Evolutionary conservation across 805 yeast genomes (phyloP).

Genomic region (Schizosaccharomyces lindneri): DNA sequence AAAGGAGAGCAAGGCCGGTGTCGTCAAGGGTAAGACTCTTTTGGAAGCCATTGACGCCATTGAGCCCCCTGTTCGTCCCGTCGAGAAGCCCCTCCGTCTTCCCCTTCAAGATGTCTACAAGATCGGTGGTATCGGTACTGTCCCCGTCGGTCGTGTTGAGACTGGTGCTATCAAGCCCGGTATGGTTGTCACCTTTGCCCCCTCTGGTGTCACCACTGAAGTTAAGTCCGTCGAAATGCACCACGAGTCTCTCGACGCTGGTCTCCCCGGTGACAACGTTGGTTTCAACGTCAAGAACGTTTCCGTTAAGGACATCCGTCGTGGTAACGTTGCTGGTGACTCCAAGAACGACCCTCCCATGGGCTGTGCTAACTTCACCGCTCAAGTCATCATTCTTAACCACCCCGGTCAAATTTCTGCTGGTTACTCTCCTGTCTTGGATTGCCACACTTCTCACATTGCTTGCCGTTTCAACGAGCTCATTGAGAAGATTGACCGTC

Average conservation of each 20-base stretch:
- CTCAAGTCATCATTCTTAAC: slow-evolving; percentile 70
- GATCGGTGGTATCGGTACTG: slow-evolving; percentile 81
- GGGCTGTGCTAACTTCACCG: slow-evolving; percentile 57
- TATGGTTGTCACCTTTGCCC: slow-evolving; percentile 73
- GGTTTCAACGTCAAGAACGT: slow-evolving; percentile 82
- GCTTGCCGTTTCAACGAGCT: slow-evolving; percentile 70
- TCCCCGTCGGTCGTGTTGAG: slow-evolving; percentile 85
- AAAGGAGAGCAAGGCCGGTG: slow-evolving; percentile 52
- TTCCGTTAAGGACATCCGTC: slow-evolving; percentile 68
- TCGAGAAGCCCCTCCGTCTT: slow-evolving; percentile 69
- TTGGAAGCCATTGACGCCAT: slow-evolving; percentile 66
- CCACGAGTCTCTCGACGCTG: slow-evolving; percentile 56
- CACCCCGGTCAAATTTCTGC: slow-evolving; percentile 81
- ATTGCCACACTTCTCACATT: slow-evolving; percentile 84
- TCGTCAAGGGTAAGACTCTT: slow-evolving; percentile 52
- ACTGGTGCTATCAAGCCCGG: slow-evolving; percentile 82
- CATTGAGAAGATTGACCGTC: slow-evolving; percentile 67
- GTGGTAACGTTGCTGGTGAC: slow-evolving; percentile 86
- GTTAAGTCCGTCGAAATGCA: slow-evolving; percentile 79
- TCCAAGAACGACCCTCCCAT: slow-evolving; percentile 71
- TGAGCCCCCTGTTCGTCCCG: slow-evolving; percentile 59
- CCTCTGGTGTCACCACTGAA: slow-evolving; percentile 74
- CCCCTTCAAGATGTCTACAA: slow-evolving; percentile 81
- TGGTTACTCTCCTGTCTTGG: slow-evolving; percentile 78
- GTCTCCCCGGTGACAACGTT: slow-evolving; percentile 78